Evolutionary conservation across 768 basidiomycete species (phyloP).

Genomic region (Boletus huronensis): DNA sequence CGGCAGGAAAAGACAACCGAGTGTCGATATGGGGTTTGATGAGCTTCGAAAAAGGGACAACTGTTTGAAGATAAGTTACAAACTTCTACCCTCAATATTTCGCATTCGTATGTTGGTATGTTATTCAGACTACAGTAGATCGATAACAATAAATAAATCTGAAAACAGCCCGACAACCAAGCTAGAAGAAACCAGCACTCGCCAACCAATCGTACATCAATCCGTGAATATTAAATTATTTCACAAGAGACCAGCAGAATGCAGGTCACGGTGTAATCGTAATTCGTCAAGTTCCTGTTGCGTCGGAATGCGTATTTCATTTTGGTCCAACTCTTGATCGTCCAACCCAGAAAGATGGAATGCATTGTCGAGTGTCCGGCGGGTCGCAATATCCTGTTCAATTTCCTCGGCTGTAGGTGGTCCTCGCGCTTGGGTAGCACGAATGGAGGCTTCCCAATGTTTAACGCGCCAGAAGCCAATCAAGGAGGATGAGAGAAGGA

Average conservation of each 20-base stretch:
- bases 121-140: conserved; percentile 19
- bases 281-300: conserved; percentile 39
- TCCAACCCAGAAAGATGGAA: conserved; percentile 45
- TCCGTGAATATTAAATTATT: neutral
- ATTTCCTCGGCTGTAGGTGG: conserved; percentile 38
- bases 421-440: conserved; percentile 35
- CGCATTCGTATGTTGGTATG: conserved; percentile 4
- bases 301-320: conserved; percentile 20
- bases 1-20: conserved; percentile 63
- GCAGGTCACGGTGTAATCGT: conserved; percentile 47
- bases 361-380: conserved; percentile 48
- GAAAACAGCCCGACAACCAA: neutral
- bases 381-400: conserved; percentile 49
- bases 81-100: neutral
- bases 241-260: conserved; percentile 54
- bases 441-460: conserved; percentile 75
- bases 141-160: conserved; percentile 14
- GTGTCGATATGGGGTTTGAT: conserved; percentile 72
- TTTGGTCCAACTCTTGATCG: conserved; percentile 12
- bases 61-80: neutral
- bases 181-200: neutral
- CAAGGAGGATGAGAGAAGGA: conserved; percentile 79
- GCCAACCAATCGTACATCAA: conserved; percentile 8
- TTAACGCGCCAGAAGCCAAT: conserved; percentile 84
- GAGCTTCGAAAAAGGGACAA: conserved; percentile 23